Percentiles rank a stretch among this genome's conserved stretches.
Conservation (phyloP, 2,329 filamentous ascomycete genomes). For the Arthrobotrys entomopaga region DNA sequence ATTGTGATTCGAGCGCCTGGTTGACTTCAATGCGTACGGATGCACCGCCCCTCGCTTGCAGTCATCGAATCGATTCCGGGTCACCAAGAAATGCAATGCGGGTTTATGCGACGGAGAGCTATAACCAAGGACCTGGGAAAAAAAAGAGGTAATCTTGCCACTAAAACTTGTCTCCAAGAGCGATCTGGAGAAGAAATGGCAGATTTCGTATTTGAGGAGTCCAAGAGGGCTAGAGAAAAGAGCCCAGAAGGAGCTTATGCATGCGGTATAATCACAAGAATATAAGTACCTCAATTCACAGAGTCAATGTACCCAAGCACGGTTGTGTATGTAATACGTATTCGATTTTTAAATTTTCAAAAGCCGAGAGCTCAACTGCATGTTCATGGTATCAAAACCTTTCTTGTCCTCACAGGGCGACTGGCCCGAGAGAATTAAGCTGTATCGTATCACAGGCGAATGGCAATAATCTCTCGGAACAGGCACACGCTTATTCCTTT, state of each 20-base stretch:
- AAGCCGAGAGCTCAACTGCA: conserved; percentile 23
- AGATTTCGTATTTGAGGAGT: background rate
- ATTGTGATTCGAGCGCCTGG: too few species aligned
- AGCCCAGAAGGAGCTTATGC: too few species aligned
- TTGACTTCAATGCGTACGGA: too few species aligned
- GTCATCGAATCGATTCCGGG: background rate
- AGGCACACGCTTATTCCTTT: conserved; percentile 44
- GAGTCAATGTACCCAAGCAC: background rate
- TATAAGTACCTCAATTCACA: conserved; percentile 12
- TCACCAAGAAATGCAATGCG: conserved; percentile 21
- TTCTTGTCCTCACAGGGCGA: conserved; percentile 16
- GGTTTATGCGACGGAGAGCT: conserved; percentile 19
- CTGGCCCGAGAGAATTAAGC: conserved; percentile 23
- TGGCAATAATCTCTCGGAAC: conserved; percentile 55
- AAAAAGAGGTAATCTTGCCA: conserved; percentile 11
- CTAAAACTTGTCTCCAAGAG: conserved; percentile 1
- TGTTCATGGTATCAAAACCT: background rate
- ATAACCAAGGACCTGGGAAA: conserved; percentile 33
- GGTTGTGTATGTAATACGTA: conserved; percentile 6
- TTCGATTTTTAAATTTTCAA: conserved; percentile 5
- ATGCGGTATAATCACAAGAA: conserved; percentile 28
- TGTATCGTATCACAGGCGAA: conserved; percentile 39
- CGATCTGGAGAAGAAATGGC: background rate
- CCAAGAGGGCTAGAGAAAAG: conserved; percentile 15
- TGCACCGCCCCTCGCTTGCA: too few species aligned